Percentiles rank a stretch among this genome's conserved stretches.
Conservation (phyloP, 257 asterid species). For the Nicotiana tabacum region DNA sequence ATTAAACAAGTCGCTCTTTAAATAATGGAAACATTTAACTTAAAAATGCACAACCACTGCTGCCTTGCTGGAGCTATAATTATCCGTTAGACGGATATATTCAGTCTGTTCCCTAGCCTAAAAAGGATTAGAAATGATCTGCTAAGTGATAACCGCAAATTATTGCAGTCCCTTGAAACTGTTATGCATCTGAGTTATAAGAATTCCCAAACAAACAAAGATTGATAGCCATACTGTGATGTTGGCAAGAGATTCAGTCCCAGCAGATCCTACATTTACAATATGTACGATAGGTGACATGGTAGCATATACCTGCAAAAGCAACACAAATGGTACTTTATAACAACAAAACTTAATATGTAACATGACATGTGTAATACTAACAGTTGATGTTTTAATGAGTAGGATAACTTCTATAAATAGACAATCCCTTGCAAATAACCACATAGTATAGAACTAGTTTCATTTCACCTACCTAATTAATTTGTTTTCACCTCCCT, state of each 20-base stretch:
- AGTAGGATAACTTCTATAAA: neutral
- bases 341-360: neutral
- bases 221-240: conserved; percentile 43
- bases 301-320: conserved; percentile 76
- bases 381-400: neutral
- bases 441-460: neutral
- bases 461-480: neutral
- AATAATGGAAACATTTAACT: neutral
- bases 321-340: conserved; percentile 8
- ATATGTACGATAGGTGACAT: conserved; percentile 71
- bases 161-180: neutral
- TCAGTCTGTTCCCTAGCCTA: neutral
- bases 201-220: neutral
- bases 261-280: conserved; percentile 57
- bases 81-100: neutral
- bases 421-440: neutral
- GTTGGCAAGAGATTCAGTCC: conserved; percentile 66
- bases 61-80: neutral
- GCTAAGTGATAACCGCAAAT: neutral
- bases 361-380: neutral
- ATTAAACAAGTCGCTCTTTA: neutral
- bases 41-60: neutral
- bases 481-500: neutral
- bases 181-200: neutral
- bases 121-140: neutral